phyloP scores from a whole-genome alignment of 73 alveolate genomes.

The Symbiodinium natans region DNA sequence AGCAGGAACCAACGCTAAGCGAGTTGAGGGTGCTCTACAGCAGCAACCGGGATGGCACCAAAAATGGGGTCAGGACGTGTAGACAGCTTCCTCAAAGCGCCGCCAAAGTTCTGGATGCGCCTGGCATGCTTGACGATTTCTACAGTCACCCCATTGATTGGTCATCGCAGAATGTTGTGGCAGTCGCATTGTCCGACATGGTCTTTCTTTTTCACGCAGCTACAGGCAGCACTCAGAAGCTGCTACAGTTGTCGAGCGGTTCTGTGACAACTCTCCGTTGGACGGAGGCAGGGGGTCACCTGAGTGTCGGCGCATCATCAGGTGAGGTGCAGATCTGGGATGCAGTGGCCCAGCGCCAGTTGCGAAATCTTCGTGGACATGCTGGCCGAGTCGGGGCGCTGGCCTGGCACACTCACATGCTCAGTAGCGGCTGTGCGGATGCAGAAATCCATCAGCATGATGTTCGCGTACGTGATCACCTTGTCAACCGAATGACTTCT shows the following conservation, averaged over 20 bases:
- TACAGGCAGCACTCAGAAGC: constrained; percentile 49
- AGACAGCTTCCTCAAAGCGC: constrained; percentile 99
- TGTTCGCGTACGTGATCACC: constrained; percentile 78
- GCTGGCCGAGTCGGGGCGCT: constrained; percentile 98
- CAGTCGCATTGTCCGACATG: constrained; percentile 97
- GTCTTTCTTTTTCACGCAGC: constrained; percentile 64
- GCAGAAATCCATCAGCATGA: constrained; percentile 67
- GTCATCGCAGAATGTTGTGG: constrained; percentile 98
- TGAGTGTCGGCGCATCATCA: constrained; percentile 86
- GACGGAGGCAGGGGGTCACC: constrained; percentile 93
- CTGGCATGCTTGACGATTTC: constrained; percentile 99
- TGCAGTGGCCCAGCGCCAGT: constrained; percentile 95
- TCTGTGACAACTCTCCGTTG: constrained; percentile 76
- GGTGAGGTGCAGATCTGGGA: constrained; percentile 97
- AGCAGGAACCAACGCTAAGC: constrained; percentile 49
- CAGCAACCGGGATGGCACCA: constrained; percentile 81
- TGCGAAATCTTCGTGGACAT: constrained; percentile 97
- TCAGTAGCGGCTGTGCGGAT: constrained; percentile 95
- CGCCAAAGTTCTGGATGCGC: constrained; percentile 99
- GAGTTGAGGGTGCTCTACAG: constrained; percentile 81
- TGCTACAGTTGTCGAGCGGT: constrained; percentile 60
- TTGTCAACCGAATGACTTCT: constrained; percentile 45
- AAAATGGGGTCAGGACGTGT: constrained; percentile 64
- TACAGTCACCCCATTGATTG: constrained; percentile 99
- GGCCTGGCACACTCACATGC: constrained; percentile 98